Percentiles rank a stretch among this genome's conserved stretches.
phyloP scores from a whole-genome alignment of 345 rosid genomes.

The Dipteronia sinensis region DNA sequence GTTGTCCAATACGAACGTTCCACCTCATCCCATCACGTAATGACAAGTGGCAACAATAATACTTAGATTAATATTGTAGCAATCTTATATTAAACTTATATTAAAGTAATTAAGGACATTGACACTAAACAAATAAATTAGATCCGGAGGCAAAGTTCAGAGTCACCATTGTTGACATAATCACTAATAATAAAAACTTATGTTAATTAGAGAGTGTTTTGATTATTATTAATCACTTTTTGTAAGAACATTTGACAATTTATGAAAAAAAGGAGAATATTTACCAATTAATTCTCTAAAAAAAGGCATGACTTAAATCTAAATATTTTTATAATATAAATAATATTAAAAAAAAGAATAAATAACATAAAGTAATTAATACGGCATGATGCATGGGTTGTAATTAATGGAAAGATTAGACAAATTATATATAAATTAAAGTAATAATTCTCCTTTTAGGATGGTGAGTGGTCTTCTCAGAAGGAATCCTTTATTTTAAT shows the following conservation, averaged over 20 bases:
- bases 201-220: background rate
- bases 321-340: too few species aligned
- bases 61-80: too few species aligned
- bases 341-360: background rate
- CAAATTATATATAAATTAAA: too few species aligned
- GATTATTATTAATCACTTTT: background rate
- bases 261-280: background rate
- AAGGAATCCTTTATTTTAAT: too few species aligned
- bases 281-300: background rate
- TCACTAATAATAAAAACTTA: too few species aligned
- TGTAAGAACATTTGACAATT: background rate
- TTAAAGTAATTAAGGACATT: background rate
- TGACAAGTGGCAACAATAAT: background rate
- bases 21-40: background rate
- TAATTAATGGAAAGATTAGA: constrained; percentile 25
- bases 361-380: background rate
- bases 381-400: constrained; percentile 8
- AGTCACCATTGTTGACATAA: background rate
- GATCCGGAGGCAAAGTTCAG: background rate
- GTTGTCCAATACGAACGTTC: background rate
- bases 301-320: background rate
- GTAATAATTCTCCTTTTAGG: too few species aligned
- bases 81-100: too few species aligned
- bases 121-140: background rate
- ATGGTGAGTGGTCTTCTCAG: too few species aligned